Evolutionary conservation across 352 stramenopile genomes (phyloP).

Genomic region (Pythium dissimile): DNA sequence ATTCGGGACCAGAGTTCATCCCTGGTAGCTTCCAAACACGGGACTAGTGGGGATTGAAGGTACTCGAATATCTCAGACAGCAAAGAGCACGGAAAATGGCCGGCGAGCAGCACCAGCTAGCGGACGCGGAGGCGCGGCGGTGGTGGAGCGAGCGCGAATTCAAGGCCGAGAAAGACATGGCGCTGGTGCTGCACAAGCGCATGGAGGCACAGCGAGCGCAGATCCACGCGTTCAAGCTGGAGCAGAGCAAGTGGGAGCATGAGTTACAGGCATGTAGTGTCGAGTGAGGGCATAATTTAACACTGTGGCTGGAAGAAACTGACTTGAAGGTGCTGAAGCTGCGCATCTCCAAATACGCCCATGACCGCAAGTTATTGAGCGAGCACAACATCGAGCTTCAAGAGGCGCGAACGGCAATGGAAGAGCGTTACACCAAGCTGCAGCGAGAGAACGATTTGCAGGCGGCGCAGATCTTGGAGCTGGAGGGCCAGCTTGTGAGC

Average conservation of each 20-base stretch:
- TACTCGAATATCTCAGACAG: constrained; percentile 1
- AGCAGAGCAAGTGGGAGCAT: constrained; percentile 83
- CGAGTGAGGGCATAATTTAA: too few species aligned
- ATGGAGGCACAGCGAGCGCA: constrained; percentile 72
- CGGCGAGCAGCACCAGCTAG: constrained; percentile 12
- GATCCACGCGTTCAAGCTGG: constrained; percentile 72
- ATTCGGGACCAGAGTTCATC: not conserved
- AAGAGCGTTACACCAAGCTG: constrained; percentile 41
- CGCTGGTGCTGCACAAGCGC: constrained; percentile 49
- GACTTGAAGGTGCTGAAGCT: constrained; percentile 29
- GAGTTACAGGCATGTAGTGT: constrained; percentile 74
- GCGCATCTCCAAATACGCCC: constrained; percentile 72
- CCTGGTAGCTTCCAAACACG: not conserved
- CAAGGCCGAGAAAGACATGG: constrained; percentile 47
- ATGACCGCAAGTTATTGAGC: constrained; percentile 73
- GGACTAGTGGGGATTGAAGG: not conserved
- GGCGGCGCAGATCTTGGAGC: constrained; percentile 52
- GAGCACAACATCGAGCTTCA: constrained; percentile 83
- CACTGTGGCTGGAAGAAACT: not conserved
- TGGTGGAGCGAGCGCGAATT: constrained; percentile 61
- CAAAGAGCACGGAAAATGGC: constrained; percentile 4
- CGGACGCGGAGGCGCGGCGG: constrained; percentile 41
- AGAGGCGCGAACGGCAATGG: constrained; percentile 41
- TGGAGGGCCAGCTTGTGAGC: constrained; percentile 54
- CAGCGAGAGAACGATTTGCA: constrained; percentile 58